Base-by-base conservation (phyloP, 495 filamentous ascomycete genomes). In the Cairneyella variabilis region DNA sequence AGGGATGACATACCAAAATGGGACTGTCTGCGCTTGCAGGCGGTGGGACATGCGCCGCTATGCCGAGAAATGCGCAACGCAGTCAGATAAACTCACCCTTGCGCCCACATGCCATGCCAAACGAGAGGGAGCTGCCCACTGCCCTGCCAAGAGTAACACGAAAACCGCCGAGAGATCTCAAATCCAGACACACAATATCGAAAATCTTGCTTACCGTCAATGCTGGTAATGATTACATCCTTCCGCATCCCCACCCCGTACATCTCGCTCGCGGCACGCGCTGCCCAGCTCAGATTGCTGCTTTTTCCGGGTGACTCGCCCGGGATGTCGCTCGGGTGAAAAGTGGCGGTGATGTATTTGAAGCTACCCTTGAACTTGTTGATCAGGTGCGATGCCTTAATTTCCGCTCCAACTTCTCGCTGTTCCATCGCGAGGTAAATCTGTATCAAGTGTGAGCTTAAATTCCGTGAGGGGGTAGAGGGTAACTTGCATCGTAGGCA, bases 341-440 rank as follows among this genome's bases (percentile, higher is more conserved):
- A 65, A 16, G 83, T 85, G 53, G 73, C 73, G 37, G 75, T 74
- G 48, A 87, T 80, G 54, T 71, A 72, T 22, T 75, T 77, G 54
- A 87, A 87, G 42, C 72, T 76, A 51, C 75, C 78, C 45, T 72
- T 67, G 53, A 81, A 86, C 45, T 72, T 69, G 9, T 76, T 70
- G 18, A 79, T 68, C n/a, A 86, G 64, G 1, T 66, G 67, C 45
- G 68, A 57, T 12, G 83, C 82, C 64, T 85, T 86, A 25, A 71
- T 64, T 23, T 75, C 67, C 10, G 72, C 71, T 23, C 74, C 68
- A 38, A 57, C 58, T 62, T 87, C 83, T 43, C 83, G 76, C 45
- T 79, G 67, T 56, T 87, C 84, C 83, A 87, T 86, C 14, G 82
- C 84, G n/a, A 87, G 72, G 62, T 79, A 84, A 42, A 87, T 68